A percentile compares a stretch with the other conserved stretches of the same genome.
These are phyloP conservation scores for Diaporthe aspalathi DNA, from an alignment of 2,329 filamentous ascomycete genomes.

Conservation along the genomic window DNA sequence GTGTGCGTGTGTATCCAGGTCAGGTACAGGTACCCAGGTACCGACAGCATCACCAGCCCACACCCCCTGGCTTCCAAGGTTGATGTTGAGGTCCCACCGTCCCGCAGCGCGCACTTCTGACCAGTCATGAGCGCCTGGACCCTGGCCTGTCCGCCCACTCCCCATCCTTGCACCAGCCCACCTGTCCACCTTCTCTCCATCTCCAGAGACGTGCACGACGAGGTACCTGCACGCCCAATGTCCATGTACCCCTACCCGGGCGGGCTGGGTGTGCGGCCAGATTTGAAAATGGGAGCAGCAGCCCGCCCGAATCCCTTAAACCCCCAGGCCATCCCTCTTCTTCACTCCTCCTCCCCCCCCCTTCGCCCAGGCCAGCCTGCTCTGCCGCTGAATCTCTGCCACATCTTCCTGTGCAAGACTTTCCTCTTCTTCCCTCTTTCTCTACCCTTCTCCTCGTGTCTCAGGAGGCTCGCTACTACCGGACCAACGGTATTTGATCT, in stretches of 20 bases:
- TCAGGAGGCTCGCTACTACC: constrained; percentile 48
- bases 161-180: constrained; percentile 36
- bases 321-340: constrained; percentile 52
- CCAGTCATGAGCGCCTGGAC: constrained; percentile 37
- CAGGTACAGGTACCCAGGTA: constrained; percentile 26
- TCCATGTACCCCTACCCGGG: constrained; percentile 14
- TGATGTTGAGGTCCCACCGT: constrained; percentile 39
- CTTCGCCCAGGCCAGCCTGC: constrained; percentile 17
- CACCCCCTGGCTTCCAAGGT: constrained; percentile 33
- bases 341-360: constrained; percentile 44
- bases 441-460: constrained; percentile 47
- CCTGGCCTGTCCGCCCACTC: constrained; percentile 38
- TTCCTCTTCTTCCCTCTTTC: constrained; percentile 53
- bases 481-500: constrained; percentile 43
- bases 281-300: constrained; percentile 34
- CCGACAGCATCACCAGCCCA: constrained; percentile 6
- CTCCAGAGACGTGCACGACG: constrained; percentile 25
- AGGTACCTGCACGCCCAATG: constrained; percentile 38
- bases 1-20: too few relatives aligned
- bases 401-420: constrained; percentile 55
- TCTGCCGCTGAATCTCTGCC: constrained; percentile 48
- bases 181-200: constrained; percentile 30
- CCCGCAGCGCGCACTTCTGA: constrained; percentile 33
- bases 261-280: constrained; percentile 37
- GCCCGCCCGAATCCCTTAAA: constrained; percentile 52